phyloP scores from a whole-genome alignment of 257 asterid genomes.

The Salvia hispanica region DNA sequence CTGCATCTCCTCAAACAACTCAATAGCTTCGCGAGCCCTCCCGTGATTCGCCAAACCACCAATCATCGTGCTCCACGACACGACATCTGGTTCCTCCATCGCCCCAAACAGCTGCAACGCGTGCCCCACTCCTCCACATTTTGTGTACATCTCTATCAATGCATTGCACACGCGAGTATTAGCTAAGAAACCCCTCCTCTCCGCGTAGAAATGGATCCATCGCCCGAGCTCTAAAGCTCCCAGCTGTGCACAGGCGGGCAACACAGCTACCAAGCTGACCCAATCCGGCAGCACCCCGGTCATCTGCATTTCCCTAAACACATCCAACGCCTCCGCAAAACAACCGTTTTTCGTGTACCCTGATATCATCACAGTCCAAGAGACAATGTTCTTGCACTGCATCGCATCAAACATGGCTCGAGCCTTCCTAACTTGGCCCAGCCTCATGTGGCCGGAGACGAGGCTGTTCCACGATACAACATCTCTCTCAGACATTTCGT shows the following conservation, averaged over 20 bases:
- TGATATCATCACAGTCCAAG: constrained; percentile 81
- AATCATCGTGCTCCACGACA: constrained; percentile 85
- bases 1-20: constrained; percentile 58
- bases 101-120: constrained; percentile 64
- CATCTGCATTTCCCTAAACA: constrained; percentile 70
- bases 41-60: constrained; percentile 81
- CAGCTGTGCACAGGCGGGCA: constrained; percentile 73
- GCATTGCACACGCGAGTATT: constrained; percentile 49
- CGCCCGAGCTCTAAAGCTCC: constrained; percentile 79
- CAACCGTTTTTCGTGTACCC: constrained; percentile 64
- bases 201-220: constrained; percentile 74
- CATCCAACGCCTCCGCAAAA: constrained; percentile 61
- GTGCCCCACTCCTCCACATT: constrained; percentile 64
- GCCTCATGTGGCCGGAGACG: constrained; percentile 59
- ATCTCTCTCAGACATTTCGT: constrained; percentile 69
- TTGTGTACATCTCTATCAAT: constrained; percentile 79
- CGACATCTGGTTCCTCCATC: constrained; percentile 57
- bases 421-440: constrained; percentile 60
- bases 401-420: constrained; percentile 59
- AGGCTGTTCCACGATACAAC: constrained; percentile 77
- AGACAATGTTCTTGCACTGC: constrained; percentile 54
- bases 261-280: constrained; percentile 66
- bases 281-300: constrained; percentile 73
- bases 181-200: constrained; percentile 44
- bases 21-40: constrained; percentile 62